Base-by-base conservation (phyloP, 495 filamentous ascomycete genomes). In the Copromyces sp. region DNA sequence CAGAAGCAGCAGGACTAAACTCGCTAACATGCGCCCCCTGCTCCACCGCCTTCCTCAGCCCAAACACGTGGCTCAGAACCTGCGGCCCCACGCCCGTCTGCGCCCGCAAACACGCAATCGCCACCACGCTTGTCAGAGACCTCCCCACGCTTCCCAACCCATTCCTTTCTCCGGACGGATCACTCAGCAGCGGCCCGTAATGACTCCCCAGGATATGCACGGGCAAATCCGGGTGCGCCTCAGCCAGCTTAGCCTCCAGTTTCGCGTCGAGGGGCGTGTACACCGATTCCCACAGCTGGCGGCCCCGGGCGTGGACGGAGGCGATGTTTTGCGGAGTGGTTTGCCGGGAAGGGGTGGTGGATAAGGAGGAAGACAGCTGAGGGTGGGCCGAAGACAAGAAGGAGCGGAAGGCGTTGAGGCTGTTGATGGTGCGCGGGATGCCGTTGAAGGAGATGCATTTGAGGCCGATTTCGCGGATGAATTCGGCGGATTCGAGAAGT, bases 381-480 rank as follows among this genome's bases (percentile, higher is more conserved):
- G 7, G 76, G 39, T 0, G 91, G 89, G 7, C 91, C 84, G 45
- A 80, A 5, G 78, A 61, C 0, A 93, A 84, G 44, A 81, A 81
- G 45, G 82, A 77, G 61, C 83, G 84, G 84, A 94, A 94, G 70
- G 88, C 88, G 75, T 85, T 86, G 0, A 94, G 88, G 74, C 85
- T 88, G 84, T 94, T 94, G 80, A 94, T 94, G 68, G 88, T 91
- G 70, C 92, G 88, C 4, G 92, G 92, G 76, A 94, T 91, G 45
- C 92, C 92, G 81, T 94, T 94, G 85, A 94, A 93, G 61, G 87
- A 88, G 78, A 94, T 93, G 80, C 91, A 94, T 79, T 94, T 94
- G 53, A 94, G 84, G 3, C 90, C 92, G 75, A 93, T 86, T 76
- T 93, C 92, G 75, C 92, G 89, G 85, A 94, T 92, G 24, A 93